phyloP scores from a whole-genome alignment of 805 yeast genomes.

The Myxozyma vanderwaltii region DNA sequence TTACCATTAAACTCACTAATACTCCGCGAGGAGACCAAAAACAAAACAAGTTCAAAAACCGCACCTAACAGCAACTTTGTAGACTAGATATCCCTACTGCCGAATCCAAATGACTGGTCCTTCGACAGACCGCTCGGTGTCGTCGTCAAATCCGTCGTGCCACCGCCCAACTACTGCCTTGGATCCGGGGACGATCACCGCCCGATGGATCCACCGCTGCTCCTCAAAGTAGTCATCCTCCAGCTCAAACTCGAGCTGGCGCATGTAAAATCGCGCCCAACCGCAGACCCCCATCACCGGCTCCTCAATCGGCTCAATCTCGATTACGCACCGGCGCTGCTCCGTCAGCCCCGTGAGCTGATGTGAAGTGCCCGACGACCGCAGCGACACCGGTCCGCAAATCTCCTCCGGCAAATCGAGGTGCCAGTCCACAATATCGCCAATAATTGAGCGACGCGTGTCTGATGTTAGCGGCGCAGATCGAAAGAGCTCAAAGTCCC shows the following conservation, averaged over 20 bases:
- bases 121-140: slow-evolving; percentile 28
- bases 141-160: slow-evolving; percentile 34
- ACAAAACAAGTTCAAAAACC: too few species aligned
- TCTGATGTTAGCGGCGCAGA: slow-evolving; percentile 28
- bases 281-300: slow-evolving; percentile 31
- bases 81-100: too few species aligned
- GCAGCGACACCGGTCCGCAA: slow-evolving; percentile 25
- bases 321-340: slow-evolving; percentile 29
- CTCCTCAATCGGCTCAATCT: slow-evolving; percentile 28
- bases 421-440: slow-evolving; percentile 32
- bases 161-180: slow-evolving; percentile 33
- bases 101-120: slow-evolving; percentile 32
- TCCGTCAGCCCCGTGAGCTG: slow-evolving; percentile 31
- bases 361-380: slow-evolving; percentile 27
- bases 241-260: slow-evolving; percentile 30
- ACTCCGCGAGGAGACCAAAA: too few species aligned
- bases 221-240: slow-evolving; percentile 28
- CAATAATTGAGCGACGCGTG: slow-evolving; percentile 30
- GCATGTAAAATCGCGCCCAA: slow-evolving; percentile 30
- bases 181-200: slow-evolving; percentile 30
- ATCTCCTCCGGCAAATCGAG: slow-evolving; percentile 27
- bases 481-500: slow-evolving; percentile 34
- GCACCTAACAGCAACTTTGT: too few species aligned
- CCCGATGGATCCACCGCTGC: slow-evolving; percentile 33
- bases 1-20: too few species aligned